Base-by-base conservation (phyloP, 1,284 basidiomycete genomes). In the Sanghuangporus sanghuang region DNA sequence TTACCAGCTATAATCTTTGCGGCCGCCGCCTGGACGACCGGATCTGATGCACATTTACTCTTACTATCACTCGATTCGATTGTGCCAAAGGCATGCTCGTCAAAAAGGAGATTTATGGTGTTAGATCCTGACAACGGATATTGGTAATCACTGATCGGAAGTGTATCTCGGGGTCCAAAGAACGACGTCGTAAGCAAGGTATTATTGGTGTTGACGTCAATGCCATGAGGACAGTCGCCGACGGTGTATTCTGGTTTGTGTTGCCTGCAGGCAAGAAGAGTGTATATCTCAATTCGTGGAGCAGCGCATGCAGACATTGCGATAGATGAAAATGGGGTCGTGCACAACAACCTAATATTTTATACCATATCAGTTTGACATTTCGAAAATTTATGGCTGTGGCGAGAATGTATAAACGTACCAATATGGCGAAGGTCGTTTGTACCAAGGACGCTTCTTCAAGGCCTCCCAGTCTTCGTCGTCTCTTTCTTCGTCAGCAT, bases 11-110 rank as follows among this genome's bases (percentile, higher is more conserved):
- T 80, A 39, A 92, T 73, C 70, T 81, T 85, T 6, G 92, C 89
- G 6, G 89, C 89, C 5, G 81, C 83, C 16, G 86, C 89, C 70
- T 86, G 85, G 0, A 94, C 89, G 6, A 81, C 79, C 0, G 90
- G 87, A 70, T 93, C 90, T 23, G 83, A 77, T 32, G 86, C 83
- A 70, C 92, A 95, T 54, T 57, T 60, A 7, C 11, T 57, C 36
- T 32, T 48, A 23, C 16, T 46, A 46, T 65, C 50, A 9, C 27
- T 38, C 9, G 52, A 39, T 16, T 63, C 57, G 32, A 32, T 2
- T 16, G 40, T 44, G 18, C 21, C 59, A 18, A 36, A 40, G 72
- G 46, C 27, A 57, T 54, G 14, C 63, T 59, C 21, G 12, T 36
- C 44, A 9, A 44, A 42, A 35, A 18, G 32, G 14, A 38, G 21